Base-by-base conservation (phyloP, 2,329 filamentous ascomycete species). In the Pseudogymnoascus sp. region DNA sequence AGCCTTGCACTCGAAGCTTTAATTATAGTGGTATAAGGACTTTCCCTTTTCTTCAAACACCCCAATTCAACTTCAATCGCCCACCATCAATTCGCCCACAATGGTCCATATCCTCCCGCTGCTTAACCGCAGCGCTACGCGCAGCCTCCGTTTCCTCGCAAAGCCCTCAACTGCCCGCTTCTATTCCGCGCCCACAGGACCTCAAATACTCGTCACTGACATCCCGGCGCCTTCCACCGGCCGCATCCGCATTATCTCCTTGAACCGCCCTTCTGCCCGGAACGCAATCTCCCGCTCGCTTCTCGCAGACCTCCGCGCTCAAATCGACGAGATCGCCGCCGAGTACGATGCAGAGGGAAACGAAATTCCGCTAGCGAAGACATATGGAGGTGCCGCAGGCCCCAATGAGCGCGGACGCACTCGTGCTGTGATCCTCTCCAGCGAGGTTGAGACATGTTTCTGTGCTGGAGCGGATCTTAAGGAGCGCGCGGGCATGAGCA, bases 381-480 rank as follows among this genome's bases (percentile, higher is more conserved):
- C 73, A 31, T 81, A 80, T 62, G 80, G 78, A 29, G 79, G 80
- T 35, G 73, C 73, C 0, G 77, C 78, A 2, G 78, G 77, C 0
- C 69, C 73, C 3, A 76, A 79, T 63, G 68, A 79, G 65, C 78
- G 75, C 64, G 81, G 81, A 0, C 81, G 82, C 0, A 97, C 92
- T 13, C 80, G 94, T 66, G 93, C 90, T 2, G 74, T 99, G 68
- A 84, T 99, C 41, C 70, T 99, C 13, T 89, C 91, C 9, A 95
- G 90, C 71, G 90, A 91, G 41, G 83, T 91, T n/a, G 91, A 97
- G 68, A 81, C 84, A 25, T 89, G 87, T 69, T 99, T 99, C 75
- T 99, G 94, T 75, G 91, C 94, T 0, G 94, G 94, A 38, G 94
- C 94, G 3, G 94, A 99, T 73, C 77, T 99, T 70, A 97, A 97